Evolutionary conservation across 257 asterid genomes (phyloP), one percentile per base, ranked within the genome.

Genomic region (Nyctanthes arbortristis): DNA sequence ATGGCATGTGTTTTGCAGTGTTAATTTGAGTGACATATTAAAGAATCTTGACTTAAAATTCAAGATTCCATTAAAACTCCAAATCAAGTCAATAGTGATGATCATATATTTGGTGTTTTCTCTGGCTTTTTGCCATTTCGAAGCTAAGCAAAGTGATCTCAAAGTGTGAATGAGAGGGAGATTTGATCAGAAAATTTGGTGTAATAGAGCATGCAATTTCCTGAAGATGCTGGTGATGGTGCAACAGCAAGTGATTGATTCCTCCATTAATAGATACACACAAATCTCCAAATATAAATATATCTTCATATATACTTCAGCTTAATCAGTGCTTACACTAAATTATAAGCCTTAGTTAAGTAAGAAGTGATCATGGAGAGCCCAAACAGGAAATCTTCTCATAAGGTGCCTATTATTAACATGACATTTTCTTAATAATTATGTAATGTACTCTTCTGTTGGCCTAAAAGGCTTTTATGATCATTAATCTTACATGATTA

Each of bases 181-280:
- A 55, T 77, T 69, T 70, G 61, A 83, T 78, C 91, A 68, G 85
- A 80, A 79, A 31, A 83, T 85, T 85, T 83, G 91, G 91, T 83
- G 70, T 57, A 67, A 39, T 31, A 68, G 67, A 78, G 77, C 76
- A 67, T 61, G 69, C 25, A 57, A 73, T 47, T 22, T 63, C 20
- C 31, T 67, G 24, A 75, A 54, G 71, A 47, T 47, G 78, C 35
- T 72, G 71, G 71, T 76, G 88, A 83, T 83, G 31, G 84, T 76
- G 80, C 87, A 82, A 85, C 91, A 76, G 56, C 74, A 73, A 75
- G 66, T 78, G 77, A 77, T 69, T 61, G 56, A 43, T 72, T 68
- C 64, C 69, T 61, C 65, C 71, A 63, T 68, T n/a, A n/a, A n/a
- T 39, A 73, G 73, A 70, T 78, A 81, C 79, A 68, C 43, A 76